A percentile compares a stretch with the other conserved stretches of the same genome.
Evolutionary conservation across 371 early-diverging fungal genomes (phyloP).

Genomic region (Syncephalis plumigaleata): DNA sequence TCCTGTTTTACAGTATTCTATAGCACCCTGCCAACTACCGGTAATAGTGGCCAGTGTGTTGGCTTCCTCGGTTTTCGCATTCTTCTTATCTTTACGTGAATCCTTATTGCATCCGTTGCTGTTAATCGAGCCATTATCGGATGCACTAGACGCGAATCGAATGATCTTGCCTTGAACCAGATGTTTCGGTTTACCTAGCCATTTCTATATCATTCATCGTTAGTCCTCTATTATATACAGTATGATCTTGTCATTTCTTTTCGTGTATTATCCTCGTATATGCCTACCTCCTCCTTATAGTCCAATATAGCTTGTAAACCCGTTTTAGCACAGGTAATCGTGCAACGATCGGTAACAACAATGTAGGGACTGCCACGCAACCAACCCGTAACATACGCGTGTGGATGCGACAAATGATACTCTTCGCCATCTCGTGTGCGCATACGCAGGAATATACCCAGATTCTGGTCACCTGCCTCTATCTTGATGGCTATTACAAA

Average conservation of each 20-base stretch:
- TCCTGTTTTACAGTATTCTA: no score
- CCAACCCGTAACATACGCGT: conserved; percentile 24
- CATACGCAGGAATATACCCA: conserved; percentile 30
- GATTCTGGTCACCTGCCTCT: conserved; percentile 24
- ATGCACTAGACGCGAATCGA: conserved; percentile 19
- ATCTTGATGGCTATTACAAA: conserved; percentile 20
- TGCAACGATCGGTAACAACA: conserved; percentile 15
- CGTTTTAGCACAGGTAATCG: conserved; percentile 22
- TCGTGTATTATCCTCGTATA: no score
- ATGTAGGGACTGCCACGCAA: conserved; percentile 21
- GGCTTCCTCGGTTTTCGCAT: conserved; percentile 21
- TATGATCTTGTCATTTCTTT: background rate
- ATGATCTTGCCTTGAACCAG: conserved; percentile 27
- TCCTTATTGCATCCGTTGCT: conserved; percentile 12
- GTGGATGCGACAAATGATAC: conserved; percentile 24
- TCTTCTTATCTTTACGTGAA: conserved; percentile 14
- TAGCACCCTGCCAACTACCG: conserved; percentile 35
- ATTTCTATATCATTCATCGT: conserved; percentile 14
- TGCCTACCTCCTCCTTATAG: conserved; percentile 26
- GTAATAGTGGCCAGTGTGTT: conserved; percentile 25
- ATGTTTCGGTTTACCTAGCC: conserved; percentile 28
- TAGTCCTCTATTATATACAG: background rate
- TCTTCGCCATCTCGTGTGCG: conserved; percentile 23
- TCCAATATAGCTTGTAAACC: conserved; percentile 22
- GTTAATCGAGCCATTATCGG: conserved; percentile 4